These are phyloP conservation scores for Fusarium sp. DNA, from an alignment of 2,329 filamentous ascomycete genomes.

Conservation along the genomic window DNA sequence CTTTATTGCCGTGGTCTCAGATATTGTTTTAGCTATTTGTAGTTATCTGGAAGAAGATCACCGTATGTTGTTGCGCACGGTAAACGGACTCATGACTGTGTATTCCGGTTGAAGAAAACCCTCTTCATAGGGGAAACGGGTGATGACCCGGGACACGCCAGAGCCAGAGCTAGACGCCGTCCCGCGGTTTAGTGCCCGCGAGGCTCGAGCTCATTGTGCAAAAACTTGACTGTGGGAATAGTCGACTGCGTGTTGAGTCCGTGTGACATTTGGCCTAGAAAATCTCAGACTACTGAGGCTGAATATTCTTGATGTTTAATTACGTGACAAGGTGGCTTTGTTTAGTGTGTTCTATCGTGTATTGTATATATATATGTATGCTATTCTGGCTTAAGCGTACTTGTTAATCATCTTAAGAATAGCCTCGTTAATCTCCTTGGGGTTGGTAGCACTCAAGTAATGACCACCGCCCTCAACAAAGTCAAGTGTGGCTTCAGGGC, in stretches of 20 bases:
- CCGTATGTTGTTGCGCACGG: neutral
- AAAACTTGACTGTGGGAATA: neutral
- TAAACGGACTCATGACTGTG: neutral
- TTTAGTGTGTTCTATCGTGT: neutral
- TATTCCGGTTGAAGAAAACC: neutral
- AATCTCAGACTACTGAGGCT: neutral
- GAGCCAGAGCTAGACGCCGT: neutral
- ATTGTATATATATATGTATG: neutral
- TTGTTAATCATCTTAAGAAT: constrained; percentile 57
- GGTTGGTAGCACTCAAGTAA: constrained; percentile 62
- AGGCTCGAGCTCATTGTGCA: neutral
- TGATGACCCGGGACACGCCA: neutral
- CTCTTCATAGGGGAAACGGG: neutral
- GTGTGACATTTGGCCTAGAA: neutral
- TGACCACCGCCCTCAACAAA: constrained; percentile 60
- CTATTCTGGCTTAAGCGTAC: constrained; percentile 48
- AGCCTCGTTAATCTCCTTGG: constrained; percentile 57
- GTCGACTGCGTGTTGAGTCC: neutral
- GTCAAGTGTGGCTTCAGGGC: constrained; percentile 57
- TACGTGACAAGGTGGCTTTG: neutral
- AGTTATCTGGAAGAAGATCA: neutral
- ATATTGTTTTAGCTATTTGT: neutral
- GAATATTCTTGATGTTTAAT: neutral
- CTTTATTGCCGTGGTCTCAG: neutral
- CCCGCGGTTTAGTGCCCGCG: constrained; percentile 7